These are phyloP conservation scores for Mrakia blollopis DNA, from an alignment of 768 basidiomycete genomes.

Conservation along the genomic window DNA sequence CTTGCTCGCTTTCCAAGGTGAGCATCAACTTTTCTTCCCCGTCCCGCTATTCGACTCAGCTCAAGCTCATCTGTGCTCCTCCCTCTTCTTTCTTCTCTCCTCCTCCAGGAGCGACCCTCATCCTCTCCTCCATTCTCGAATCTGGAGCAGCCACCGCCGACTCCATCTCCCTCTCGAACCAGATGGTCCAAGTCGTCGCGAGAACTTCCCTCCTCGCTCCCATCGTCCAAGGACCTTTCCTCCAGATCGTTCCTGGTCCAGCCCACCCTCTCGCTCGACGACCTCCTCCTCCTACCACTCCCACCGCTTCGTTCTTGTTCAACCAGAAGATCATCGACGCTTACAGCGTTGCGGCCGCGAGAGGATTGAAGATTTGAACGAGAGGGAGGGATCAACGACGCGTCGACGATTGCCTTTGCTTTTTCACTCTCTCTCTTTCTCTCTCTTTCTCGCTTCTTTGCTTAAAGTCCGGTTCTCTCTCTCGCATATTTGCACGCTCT, in stretches of 20 bases:
- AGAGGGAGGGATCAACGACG: too few relatives aligned
- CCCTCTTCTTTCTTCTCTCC: background rate
- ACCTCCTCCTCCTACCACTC: background rate
- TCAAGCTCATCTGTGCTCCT: too few relatives aligned
- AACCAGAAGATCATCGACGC: too few relatives aligned
- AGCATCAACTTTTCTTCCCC: background rate
- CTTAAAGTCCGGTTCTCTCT: background rate
- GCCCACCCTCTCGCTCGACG: conserved; percentile 1
- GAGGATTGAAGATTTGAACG: background rate
- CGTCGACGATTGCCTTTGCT: background rate
- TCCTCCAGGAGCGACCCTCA: conserved; percentile 9
- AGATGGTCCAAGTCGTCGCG: conserved; percentile 12
- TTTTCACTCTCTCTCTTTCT: background rate
- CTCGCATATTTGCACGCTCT: background rate
- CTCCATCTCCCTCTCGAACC: background rate
- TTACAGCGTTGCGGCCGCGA: background rate
- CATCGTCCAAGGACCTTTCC: background rate
- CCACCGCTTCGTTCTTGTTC: background rate
- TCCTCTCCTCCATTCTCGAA: conserved; percentile 30
- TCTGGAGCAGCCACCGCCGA: conserved; percentile 18
- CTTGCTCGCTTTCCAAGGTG: conserved; percentile 24
- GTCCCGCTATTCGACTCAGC: too few relatives aligned
- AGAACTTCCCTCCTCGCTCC: conserved; percentile 12
- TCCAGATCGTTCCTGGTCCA: conserved; percentile 9
- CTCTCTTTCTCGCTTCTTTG: background rate